Evolutionary conservation across 2,329 filamentous ascomycete genomes (phyloP).

Genomic region (Myriosclerotinia curreyana): DNA sequence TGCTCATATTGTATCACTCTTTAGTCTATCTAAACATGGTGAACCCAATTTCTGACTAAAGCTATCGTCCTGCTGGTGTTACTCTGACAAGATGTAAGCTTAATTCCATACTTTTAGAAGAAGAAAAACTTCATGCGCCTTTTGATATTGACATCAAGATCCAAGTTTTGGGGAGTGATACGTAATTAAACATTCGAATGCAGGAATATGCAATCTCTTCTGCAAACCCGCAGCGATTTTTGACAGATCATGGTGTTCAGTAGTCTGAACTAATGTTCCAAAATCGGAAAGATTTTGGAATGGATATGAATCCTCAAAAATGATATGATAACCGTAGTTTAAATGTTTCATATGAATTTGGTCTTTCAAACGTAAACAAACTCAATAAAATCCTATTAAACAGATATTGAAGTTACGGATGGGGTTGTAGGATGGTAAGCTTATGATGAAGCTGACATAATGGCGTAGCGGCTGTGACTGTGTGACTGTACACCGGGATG

Average conservation of each 20-base stretch:
- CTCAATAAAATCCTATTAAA: too few relatives aligned
- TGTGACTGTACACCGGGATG: too few relatives aligned
- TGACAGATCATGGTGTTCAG: too few relatives aligned
- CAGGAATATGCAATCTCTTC: too few relatives aligned
- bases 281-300: too few relatives aligned
- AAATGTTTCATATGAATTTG: too few relatives aligned
- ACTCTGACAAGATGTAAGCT: neutral
- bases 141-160: neutral
- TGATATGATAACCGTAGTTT: too few relatives aligned
- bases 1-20: neutral
- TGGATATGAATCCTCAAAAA: too few relatives aligned
- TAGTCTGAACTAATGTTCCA: too few relatives aligned
- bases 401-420: neutral
- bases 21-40: too few relatives aligned
- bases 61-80: neutral
- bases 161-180: neutral
- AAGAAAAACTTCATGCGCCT: too few relatives aligned
- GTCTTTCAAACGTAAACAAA: too few relatives aligned
- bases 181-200: neutral
- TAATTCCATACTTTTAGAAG: neutral
- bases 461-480: neutral
- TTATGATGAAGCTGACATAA: neutral
- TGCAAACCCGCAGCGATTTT: neutral
- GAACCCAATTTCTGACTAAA: neutral
- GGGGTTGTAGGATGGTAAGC: neutral